Conservation (phyloP, 2,329 filamentous ascomycete species). For the Fusarium sp. region DNA sequence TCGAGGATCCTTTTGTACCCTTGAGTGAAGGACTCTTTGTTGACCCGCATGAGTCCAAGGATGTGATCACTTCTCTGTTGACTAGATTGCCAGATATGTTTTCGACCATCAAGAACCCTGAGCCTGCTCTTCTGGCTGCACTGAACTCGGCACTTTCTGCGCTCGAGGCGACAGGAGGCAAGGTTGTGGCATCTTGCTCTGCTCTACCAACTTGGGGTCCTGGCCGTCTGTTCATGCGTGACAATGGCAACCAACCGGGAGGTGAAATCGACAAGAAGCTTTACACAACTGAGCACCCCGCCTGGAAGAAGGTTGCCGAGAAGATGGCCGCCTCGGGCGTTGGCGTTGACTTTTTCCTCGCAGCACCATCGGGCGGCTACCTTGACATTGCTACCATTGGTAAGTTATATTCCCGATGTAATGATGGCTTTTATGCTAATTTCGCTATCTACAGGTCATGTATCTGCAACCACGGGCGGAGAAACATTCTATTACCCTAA, state of each 20-base stretch:
- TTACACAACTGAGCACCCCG: conserved; percentile 88
- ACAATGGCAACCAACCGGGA: conserved; percentile 86
- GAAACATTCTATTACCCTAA: conserved; percentile 98
- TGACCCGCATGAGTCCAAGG: conserved; percentile 89
- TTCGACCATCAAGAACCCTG: conserved; percentile 86
- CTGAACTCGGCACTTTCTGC: conserved; percentile 87
- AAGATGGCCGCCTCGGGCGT: conserved; percentile 90
- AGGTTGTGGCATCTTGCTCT: conserved; percentile 87
- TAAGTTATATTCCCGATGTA: conserved; percentile 52
- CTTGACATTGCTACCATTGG: conserved; percentile 93
- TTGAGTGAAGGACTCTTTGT: conserved; percentile 93
- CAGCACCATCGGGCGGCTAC: conserved; percentile 88
- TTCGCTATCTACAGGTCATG: conserved; percentile 68
- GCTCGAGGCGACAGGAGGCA: conserved; percentile 87
- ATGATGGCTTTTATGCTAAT: background rate
- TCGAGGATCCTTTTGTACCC: conserved; percentile 96
- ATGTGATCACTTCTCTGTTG: conserved; percentile 89
- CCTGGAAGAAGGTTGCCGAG: conserved; percentile 85
- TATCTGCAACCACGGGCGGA: conserved; percentile 89
- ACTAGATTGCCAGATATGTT: conserved; percentile 87
- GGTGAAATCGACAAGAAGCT: conserved; percentile 94
- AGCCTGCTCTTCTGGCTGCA: conserved; percentile 86
- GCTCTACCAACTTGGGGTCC: conserved; percentile 94
- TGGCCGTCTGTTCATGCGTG: conserved; percentile 83
- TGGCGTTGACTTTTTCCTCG: conserved; percentile 94